phyloP scores from a whole-genome alignment of 805 yeast species.

The Zygotorulaspora sp. region DNA sequence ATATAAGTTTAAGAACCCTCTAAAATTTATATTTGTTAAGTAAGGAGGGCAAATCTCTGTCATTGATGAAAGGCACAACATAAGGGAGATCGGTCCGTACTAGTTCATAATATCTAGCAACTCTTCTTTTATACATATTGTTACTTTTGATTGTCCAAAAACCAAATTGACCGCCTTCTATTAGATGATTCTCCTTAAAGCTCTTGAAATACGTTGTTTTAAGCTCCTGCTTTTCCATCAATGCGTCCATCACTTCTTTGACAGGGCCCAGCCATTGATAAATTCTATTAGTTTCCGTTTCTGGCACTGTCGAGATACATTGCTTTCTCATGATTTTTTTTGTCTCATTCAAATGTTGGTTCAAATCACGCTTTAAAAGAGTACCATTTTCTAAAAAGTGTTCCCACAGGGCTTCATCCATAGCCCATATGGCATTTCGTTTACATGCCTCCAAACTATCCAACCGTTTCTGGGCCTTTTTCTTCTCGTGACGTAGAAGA shows the following conservation, averaged over 20 bases:
- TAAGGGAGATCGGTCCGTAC: conserved; percentile 19
- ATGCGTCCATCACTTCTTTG: conserved; percentile 12
- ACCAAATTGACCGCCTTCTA: conserved; percentile 17
- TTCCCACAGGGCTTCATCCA: conserved; percentile 34
- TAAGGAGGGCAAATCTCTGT: conserved; percentile 15
- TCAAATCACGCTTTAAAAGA: conserved; percentile 6
- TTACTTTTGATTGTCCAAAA: conserved; percentile 20
- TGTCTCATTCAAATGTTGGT: conserved; percentile 7
- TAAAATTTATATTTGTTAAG: conserved; percentile 19
- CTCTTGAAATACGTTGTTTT: conserved; percentile 15
- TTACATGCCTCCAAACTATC: conserved; percentile 19
- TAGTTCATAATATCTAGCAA: conserved; percentile 22
- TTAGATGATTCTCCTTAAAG: conserved; percentile 18
- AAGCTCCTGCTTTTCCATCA: conserved; percentile 8
- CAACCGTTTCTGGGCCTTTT: conserved; percentile 20
- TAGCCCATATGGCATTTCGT: conserved; percentile 23
- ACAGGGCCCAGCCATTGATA: conserved; percentile 30
- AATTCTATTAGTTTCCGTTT: not conserved
- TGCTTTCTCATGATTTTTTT: not conserved
- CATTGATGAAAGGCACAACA: conserved; percentile 20
- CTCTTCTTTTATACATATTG: conserved; percentile 24
- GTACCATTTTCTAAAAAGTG: conserved; percentile 14
- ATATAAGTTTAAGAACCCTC: too few species aligned
- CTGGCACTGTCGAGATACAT: not conserved
- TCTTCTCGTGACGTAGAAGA: conserved; percentile 22